Evolutionary conservation across 371 early-diverging fungal species (phyloP).

Genomic region (Dichotomocladium elegans): DNA sequence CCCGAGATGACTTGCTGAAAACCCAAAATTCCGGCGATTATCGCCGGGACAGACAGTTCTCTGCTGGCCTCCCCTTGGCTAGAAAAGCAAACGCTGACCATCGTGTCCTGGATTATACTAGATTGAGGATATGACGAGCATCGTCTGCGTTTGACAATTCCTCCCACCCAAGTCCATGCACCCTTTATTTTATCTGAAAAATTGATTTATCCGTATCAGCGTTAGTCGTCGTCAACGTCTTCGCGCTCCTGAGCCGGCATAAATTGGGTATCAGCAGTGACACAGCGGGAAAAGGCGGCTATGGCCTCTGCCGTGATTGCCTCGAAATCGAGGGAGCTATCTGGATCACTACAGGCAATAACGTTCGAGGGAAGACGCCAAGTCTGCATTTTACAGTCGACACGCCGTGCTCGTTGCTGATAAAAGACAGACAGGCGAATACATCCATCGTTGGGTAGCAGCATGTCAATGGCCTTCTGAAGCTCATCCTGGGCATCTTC

Average conservation of each 20-base stretch:
- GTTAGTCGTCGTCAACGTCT: constrained; percentile 43
- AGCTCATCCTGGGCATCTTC: constrained; percentile 21
- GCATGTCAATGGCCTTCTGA: constrained; percentile 15
- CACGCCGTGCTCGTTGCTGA: constrained; percentile 37
- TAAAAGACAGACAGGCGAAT: constrained; percentile 38
- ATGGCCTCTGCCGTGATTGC: constrained; percentile 45
- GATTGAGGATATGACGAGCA: too few species aligned
- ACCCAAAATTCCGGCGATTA: too few species aligned
- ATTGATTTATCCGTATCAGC: too few species aligned
- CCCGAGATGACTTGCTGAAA: too few species aligned
- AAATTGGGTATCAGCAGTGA: constrained; percentile 43
- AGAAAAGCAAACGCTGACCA: too few species aligned
- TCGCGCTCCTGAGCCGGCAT: constrained; percentile 46
- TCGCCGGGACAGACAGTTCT: too few species aligned
- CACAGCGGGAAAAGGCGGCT: constrained; percentile 43
- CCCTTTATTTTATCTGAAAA: too few species aligned
- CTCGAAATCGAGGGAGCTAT: constrained; percentile 46
- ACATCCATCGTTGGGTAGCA: constrained; percentile 19
- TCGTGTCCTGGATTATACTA: too few species aligned
- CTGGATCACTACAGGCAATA: constrained; percentile 39
- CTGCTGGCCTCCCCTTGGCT: too few species aligned
- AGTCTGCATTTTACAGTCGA: constrained; percentile 17
- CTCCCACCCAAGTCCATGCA: too few species aligned
- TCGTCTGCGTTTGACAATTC: too few species aligned
- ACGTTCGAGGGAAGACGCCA: constrained; percentile 42